These are phyloP conservation scores for Cladophialophora chaetospira DNA, from an alignment of 2,329 filamentous ascomycete species.

Conservation along the genomic window DNA sequence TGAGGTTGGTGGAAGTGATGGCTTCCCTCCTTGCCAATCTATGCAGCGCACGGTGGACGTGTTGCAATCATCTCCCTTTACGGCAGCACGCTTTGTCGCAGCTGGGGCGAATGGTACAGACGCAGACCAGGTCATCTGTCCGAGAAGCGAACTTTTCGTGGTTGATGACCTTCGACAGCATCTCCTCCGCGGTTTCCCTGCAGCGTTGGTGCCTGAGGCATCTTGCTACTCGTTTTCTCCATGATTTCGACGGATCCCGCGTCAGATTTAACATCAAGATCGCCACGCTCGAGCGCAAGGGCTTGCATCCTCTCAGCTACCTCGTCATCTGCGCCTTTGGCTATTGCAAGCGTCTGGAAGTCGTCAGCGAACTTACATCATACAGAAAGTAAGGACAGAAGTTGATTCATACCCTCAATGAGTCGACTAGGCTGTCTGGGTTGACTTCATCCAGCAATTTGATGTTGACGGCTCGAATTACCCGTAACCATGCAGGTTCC, in stretches of 20 bases:
- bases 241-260: constrained; percentile 11
- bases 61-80: too few species aligned
- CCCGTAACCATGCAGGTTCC: constrained; percentile 81
- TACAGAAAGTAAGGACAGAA: too few species aligned
- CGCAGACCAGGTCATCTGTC: constrained; percentile 3
- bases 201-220: constrained; percentile 17
- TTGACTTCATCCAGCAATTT: constrained; percentile 66
- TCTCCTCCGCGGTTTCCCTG: constrained; percentile 6
- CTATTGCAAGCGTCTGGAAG: constrained; percentile 17
- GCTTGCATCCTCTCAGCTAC: constrained; percentile 45
- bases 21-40: too few species aligned
- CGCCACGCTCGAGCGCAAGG: constrained; percentile 56
- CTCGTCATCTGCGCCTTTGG: constrained; percentile 35
- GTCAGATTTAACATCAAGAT: constrained; percentile 14
- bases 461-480: constrained; percentile 59
- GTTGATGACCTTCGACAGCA: constrained; percentile 25
- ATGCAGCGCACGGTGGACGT: too few species aligned
- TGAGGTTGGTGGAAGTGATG: too few species aligned
- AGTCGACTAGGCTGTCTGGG: constrained; percentile 16
- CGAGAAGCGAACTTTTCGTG: constrained; percentile 23
- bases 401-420: constrained; percentile 25
- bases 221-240: constrained; percentile 16
- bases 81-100: too few species aligned
- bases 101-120: neutral
- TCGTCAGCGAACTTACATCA: constrained; percentile 3